phyloP scores from a whole-genome alignment of 306 rosid species.

The Ormosia emarginata region DNA sequence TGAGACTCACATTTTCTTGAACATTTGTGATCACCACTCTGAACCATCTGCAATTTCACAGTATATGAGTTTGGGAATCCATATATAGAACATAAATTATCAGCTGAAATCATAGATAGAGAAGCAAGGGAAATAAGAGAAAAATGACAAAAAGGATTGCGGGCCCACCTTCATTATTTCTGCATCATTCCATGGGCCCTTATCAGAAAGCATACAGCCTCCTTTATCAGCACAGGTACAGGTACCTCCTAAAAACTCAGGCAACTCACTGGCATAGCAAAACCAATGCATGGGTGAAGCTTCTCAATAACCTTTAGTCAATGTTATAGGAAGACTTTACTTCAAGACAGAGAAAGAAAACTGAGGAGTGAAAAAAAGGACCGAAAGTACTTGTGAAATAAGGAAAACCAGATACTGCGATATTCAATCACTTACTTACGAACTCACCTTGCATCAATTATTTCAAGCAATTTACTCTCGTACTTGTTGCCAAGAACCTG shows the following conservation, averaged over 20 bases:
- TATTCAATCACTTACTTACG: not conserved
- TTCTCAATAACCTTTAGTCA: not conserved
- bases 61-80: not conserved
- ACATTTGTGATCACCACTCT: slow-evolving; percentile 72
- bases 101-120: not conserved
- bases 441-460: slow-evolving; percentile 80
- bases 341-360: not conserved
- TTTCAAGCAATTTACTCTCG: slow-evolving; percentile 81
- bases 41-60: slow-evolving; percentile 72
- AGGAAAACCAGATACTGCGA: not conserved
- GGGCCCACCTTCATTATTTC: slow-evolving; percentile 51
- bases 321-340: not conserved
- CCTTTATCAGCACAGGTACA: slow-evolving; percentile 84
- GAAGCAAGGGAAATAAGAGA: not conserved
- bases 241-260: slow-evolving; percentile 83
- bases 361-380: not conserved
- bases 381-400: not conserved
- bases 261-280: slow-evolving; percentile 70
- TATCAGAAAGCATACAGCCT: slow-evolving; percentile 87
- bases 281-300: slow-evolving; percentile 1
- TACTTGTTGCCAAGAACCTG: slow-evolving; percentile 93
- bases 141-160: not conserved
- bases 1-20: slow-evolving; percentile 20
- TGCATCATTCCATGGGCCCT: slow-evolving; percentile 90
- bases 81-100: not conserved